Evolutionary conservation across 352 stramenopile species (phyloP).

Genomic region (Pythium insidiosum): DNA sequence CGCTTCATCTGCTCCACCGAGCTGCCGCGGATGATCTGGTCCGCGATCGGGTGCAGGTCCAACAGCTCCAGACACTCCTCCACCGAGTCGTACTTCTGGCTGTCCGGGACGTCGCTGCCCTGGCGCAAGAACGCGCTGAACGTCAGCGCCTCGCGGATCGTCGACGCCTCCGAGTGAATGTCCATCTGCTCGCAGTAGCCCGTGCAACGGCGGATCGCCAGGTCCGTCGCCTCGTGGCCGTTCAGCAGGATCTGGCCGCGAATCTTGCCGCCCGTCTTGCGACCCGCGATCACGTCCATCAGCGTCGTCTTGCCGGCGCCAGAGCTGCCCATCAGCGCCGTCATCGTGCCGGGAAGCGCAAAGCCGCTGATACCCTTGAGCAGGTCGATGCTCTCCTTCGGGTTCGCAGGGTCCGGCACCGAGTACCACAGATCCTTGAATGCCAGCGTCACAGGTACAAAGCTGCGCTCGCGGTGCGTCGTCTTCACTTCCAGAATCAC

Average conservation of each 20-base stretch:
- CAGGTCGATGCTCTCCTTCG: no score
- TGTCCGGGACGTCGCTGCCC: conserved; percentile 12
- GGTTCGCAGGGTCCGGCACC: no score
- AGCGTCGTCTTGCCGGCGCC: no score
- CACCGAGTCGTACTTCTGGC: conserved; percentile 14
- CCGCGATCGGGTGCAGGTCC: conserved; percentile 11
- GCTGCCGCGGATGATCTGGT: conserved; percentile 13
- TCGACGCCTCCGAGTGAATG: conserved; percentile 70
- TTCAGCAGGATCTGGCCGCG: conserved; percentile 83
- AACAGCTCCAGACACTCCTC: conserved; percentile 17
- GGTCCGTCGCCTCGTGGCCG: conserved; percentile 56
- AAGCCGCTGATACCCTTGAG: no score
- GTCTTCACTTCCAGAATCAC: no score
- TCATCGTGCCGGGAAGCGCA: no score
- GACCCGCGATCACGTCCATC: no score
- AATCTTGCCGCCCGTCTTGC: no score
- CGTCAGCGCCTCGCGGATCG: conserved; percentile 80
- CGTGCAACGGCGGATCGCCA: conserved; percentile 23
- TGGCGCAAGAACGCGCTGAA: conserved; percentile 78
- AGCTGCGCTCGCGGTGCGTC: no score
- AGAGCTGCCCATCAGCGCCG: no score
- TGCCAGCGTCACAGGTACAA: no score
- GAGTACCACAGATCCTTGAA: no score
- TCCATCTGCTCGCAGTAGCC: conserved; percentile 87
- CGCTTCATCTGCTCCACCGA: conserved; percentile 27